Evolutionary conservation across 345 rosid genomes (phyloP), one percentile per base, ranked within the genome.

Genomic region (Populus ilicifolia): DNA sequence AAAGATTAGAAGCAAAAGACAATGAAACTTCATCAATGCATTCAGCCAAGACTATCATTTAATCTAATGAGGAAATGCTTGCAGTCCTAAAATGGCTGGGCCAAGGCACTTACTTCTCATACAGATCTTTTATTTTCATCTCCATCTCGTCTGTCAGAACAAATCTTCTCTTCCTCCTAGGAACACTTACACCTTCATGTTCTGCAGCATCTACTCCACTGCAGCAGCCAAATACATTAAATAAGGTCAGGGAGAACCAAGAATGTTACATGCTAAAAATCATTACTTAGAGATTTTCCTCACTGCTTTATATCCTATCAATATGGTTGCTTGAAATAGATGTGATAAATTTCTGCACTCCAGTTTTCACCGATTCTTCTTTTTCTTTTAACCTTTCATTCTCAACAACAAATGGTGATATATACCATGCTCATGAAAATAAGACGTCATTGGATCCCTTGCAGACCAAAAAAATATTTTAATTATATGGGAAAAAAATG

Each of bases 91-190:
- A 80, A 61, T 16, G 29, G 38, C 38, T 35, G 33, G n/a, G 18
- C 50, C 16, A 36, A 33, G 4, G 21, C 75, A 80, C 92, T 76
- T 86, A 95, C 98, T 81, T 87, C 46, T 90, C 90, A 61, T 89
- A 89, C 66, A 95, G 90, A 71, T 90, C 93, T 82, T 78, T 89
- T 78, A 95, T 81, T 82, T 85, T 82, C 54, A 65, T 77, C 83
- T 89, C 94, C 90, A 89, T 67, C 43, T 86, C 97, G 75, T 85
- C 81, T 71, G 79, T 88, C 30, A 89, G 83, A 75, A 92, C 81
- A 70, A 89, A 84, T 84, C 89, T 93, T 84, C 86, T 86, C 78
- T 86, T 95, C 84, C 91, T 87, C 84, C 78, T 82, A 70, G 86
- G 59, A 85, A 85, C 78, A 71, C 74, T 81, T 78, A 71, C 80